Evolutionary conservation across 257 asterid species (phyloP), one percentile per base, ranked within the genome.

Genomic region (Marsdenia floribunda): DNA sequence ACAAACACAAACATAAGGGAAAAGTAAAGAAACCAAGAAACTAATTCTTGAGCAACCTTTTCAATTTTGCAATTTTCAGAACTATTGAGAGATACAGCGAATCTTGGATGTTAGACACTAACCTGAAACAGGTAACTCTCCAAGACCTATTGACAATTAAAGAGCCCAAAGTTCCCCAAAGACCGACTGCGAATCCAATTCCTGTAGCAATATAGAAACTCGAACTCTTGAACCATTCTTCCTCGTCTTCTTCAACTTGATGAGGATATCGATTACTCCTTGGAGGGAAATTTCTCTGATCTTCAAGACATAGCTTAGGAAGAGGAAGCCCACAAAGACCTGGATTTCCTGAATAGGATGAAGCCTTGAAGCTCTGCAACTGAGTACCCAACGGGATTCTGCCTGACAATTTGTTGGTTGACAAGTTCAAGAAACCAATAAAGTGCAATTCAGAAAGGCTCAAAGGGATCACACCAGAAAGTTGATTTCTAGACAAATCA

Each of bases 291-390:
- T 52, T 14, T 52, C 21, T 16, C 6, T 52, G 21, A 52, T 52
- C 57, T 15, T 52, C 57, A 7, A 44, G 68, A 7, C 68, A 63
- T 42, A 15, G 2, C 16, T 29, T 33, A 3, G 46, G 22, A 10
- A 63, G 68, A 14, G 68, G 68, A 63, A 6, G 68, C 13, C 68
- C 68, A 16, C 68, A 63, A 1, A 63, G 68, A 35, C 68, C 12
- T 63, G 68, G 68, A 63, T 63, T 63, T 63, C 46, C 46, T 3
- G 22, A 63, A 22, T 33, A 63, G 35, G 46, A 19, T 14, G 46
- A 63, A n/a, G n/a, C n/a, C n/a, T n/a, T 33, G 68, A 63, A 29
- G 68, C 46, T 63, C 12, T 63, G 46, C 44, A 29, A 16, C 1
- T 35, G 22, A 63, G 13, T 63, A 9, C 22, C 33, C 3, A 7